phyloP scores from a whole-genome alignment of 192 early-diverging fungal genomes.

The Coemansia sp. region DNA sequence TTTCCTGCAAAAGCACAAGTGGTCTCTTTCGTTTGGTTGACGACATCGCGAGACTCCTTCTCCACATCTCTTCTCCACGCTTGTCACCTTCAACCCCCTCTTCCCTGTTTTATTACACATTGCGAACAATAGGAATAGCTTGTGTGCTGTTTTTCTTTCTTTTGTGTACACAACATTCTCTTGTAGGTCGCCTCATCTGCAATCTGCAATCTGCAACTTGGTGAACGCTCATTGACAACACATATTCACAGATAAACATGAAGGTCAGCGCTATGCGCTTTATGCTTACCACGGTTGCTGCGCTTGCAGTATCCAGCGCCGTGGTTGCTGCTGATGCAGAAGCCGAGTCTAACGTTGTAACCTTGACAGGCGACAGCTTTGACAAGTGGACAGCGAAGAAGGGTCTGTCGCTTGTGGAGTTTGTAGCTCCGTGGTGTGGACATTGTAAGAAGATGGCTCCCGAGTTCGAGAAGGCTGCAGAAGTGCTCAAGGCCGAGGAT shows the following conservation, averaged over 20 bases:
- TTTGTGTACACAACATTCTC: neutral
- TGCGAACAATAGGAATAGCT: neutral
- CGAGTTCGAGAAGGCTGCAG: conserved; percentile 92
- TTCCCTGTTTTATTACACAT: too few relatives aligned
- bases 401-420: conserved; percentile 84
- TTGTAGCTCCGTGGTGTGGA: conserved; percentile 98
- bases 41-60: too few relatives aligned
- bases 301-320: conserved; percentile 31
- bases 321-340: conserved; percentile 14
- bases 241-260: conserved; percentile 23
- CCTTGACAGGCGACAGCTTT: conserved; percentile 65
- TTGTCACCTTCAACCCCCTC: too few relatives aligned
- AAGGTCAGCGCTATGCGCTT: conserved; percentile 52
- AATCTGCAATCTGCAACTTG: neutral
- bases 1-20: too few relatives aligned
- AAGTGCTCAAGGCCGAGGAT: conserved; percentile 69
- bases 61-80: too few relatives aligned
- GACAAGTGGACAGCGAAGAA: conserved; percentile 57
- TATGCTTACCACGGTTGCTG: conserved; percentile 46
- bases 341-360: conserved; percentile 25
- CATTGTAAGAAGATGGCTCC: conserved; percentile 95
- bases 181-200: neutral
- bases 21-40: too few relatives aligned
- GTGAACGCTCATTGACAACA: conserved; percentile 1
- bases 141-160: conserved; percentile 1